Evolutionary conservation across 331 rosid genomes (phyloP), one percentile per base, ranked within the genome.

Genomic region (Prunus yedoensis): DNA sequence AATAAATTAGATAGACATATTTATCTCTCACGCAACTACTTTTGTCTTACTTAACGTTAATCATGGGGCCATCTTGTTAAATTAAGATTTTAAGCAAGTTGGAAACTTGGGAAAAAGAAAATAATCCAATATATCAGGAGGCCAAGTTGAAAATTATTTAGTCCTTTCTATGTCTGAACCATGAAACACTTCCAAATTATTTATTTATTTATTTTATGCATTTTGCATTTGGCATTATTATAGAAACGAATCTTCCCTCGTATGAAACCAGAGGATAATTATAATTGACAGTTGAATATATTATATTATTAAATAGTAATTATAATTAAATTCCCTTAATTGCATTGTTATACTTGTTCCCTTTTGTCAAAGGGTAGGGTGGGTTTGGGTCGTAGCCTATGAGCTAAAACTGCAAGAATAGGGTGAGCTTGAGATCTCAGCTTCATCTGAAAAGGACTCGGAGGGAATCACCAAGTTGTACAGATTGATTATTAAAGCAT

Each of bases 191-290:
- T 62, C 17, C 52, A 61, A 15, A 11, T 56, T 63, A 17, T 35
- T 35, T 35, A 35, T 35, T 35, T 35, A 35, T 35, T 35, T 35
- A 30, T 30, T 35, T 5, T 35, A 35, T 35, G 77, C 38, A 32
- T 32, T 32, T 68, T 70, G 77, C 74, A 82, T 81, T 85, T 87
- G 96, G 87, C 86, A 70, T 69, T 88, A 57, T 87, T 59, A 43
- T 75, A 63, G 52, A 58, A 56, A 77, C 79, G 91, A 90, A 90
- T 90, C 88, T 89, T 68, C 66, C 28, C 66, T 79, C 50, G 21
- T 73, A 71, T 64, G 74, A 69, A 63, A 70, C 76, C 13, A 54
- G 57, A 81, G 68, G 78, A 83, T 74, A 72, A 71, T 70, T 35
- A 35, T 5, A 66, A 68, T 73, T 72, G 66, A 82, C 66, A 77